A percentile compares a stretch with the other conserved stretches of the same genome.
phyloP scores from a whole-genome alignment of 2,329 filamentous ascomycete genomes.

The Hypoxylon sp. region DNA sequence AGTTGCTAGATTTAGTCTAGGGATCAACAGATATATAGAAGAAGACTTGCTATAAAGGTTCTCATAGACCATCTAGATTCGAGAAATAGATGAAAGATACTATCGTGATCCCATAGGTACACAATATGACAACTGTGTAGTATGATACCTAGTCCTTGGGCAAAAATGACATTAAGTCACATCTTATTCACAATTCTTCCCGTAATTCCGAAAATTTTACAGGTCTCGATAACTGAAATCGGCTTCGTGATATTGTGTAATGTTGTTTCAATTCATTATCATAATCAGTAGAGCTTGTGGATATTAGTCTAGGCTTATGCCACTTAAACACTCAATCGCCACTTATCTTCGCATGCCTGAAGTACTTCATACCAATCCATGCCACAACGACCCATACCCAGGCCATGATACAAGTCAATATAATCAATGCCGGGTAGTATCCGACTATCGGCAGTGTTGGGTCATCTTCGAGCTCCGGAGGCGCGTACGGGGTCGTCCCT shows the following conservation, averaged over 20 bases:
- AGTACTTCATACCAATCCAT: constrained; percentile 99
- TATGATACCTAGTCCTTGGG: no score
- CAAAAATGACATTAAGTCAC: background rate
- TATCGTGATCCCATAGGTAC: background rate
- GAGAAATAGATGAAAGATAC: background rate
- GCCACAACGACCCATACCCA: constrained; percentile 99
- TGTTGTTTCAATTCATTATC: constrained; percentile 22
- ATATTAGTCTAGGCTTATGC: background rate
- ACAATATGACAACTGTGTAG: background rate
- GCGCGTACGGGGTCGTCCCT: constrained; percentile 93
- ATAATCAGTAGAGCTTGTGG: constrained; percentile 14
- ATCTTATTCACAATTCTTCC: background rate
- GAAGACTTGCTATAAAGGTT: background rate
- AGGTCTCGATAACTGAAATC: background rate
- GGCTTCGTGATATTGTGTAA: background rate
- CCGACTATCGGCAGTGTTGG: constrained; percentile 94
- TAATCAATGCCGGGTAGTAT: constrained; percentile 95
- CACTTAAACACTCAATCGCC: constrained; percentile 63
- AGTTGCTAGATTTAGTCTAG: background rate
- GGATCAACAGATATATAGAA: background rate
- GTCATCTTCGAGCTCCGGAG: constrained; percentile 95
- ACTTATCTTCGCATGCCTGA: constrained; percentile 93
- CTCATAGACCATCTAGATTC: background rate
- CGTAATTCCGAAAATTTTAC: no score
- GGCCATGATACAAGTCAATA: constrained; percentile 94